These are phyloP conservation scores for thale cress (Arabidopsis thaliana) DNA, from an alignment of 345 rosid genomes.

Conservation along the genomic window DNA sequence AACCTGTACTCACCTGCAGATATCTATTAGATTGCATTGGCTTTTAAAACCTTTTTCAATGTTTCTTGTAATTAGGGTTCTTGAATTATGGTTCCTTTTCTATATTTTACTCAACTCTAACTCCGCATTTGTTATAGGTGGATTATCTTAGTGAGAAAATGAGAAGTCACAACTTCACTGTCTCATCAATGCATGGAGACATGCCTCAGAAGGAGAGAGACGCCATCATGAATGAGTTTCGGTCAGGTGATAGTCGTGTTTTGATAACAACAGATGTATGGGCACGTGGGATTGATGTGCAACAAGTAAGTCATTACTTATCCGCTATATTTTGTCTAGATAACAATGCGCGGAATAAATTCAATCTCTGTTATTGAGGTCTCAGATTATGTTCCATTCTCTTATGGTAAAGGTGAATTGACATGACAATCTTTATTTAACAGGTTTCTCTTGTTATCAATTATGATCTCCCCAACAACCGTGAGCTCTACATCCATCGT, in stretches of 20 bases:
- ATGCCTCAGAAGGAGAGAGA: slow-evolving; percentile 99
- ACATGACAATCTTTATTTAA: slow-evolving; percentile 9
- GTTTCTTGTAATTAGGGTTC: slow-evolving; percentile 5
- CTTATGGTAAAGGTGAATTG: slow-evolving; percentile 14
- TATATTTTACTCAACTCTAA: not conserved
- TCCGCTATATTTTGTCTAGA: slow-evolving; percentile 2
- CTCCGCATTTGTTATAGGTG: slow-evolving; percentile 57
- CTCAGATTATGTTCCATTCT: slow-evolving; percentile 10
- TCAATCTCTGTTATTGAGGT: not conserved
- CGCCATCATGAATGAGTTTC: slow-evolving; percentile 84
- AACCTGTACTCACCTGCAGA: slow-evolving; percentile 11
- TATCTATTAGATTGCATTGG: slow-evolving; percentile 7
- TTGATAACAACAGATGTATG: slow-evolving; percentile 98
- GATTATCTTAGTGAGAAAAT: slow-evolving; percentile 98
- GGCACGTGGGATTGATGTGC: slow-evolving; percentile 98
- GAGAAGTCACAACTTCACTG: slow-evolving; percentile 90
- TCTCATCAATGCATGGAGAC: slow-evolving; percentile 99
- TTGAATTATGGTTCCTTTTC: slow-evolving; percentile 6
- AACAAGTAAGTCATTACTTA: slow-evolving; percentile 65
- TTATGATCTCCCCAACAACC: slow-evolving; percentile 96
- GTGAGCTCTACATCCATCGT: slow-evolving; percentile 96
- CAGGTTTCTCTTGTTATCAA: slow-evolving; percentile 96
- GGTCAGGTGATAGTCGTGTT: slow-evolving; percentile 82
- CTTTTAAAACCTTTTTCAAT: not conserved
- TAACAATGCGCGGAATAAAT: not conserved